Evolutionary conservation across 2,329 filamentous ascomycete species (phyloP).

Genomic region (Microthyrium microscopicum): DNA sequence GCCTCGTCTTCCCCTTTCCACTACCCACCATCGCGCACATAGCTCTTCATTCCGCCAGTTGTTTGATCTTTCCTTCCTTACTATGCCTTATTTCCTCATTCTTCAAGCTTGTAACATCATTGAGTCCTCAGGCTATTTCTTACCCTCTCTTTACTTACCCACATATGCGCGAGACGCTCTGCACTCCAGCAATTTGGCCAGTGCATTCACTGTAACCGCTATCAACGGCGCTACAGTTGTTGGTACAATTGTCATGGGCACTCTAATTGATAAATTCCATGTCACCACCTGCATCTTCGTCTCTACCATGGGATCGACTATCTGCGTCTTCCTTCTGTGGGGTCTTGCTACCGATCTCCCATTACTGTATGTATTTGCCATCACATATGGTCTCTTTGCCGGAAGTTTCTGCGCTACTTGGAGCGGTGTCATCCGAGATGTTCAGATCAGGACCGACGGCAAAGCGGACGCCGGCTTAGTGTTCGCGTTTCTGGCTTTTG

Average conservation of each 20-base stretch:
- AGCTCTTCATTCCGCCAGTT: too few relatives aligned
- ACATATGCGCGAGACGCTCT: constrained; percentile 21
- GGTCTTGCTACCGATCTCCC: constrained; percentile 25
- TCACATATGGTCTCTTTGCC: constrained; percentile 25
- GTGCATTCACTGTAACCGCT: constrained; percentile 23
- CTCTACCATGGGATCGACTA: constrained; percentile 19
- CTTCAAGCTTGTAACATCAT: constrained; percentile 27
- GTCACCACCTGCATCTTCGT: constrained; percentile 22
- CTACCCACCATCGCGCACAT: constrained; percentile 15
- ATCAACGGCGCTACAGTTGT: constrained; percentile 23
- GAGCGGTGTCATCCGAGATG: constrained; percentile 28
- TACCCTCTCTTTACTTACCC: constrained; percentile 27
- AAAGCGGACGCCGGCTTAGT: constrained; percentile 30
- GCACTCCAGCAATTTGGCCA: constrained; percentile 18
- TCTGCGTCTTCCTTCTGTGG: constrained; percentile 28
- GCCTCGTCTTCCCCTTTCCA: constrained; percentile 25
- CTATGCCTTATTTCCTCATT: constrained; percentile 9
- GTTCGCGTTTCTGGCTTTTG: constrained; percentile 30
- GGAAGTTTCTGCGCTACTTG: constrained; percentile 25
- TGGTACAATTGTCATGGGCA: constrained; percentile 22
- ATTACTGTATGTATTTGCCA: constrained; percentile 26
- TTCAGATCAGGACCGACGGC: constrained; percentile 19
- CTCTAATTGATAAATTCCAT: constrained; percentile 22
- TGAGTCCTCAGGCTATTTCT: constrained; percentile 27
- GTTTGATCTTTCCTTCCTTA: constrained; percentile 6